These are phyloP conservation scores for Zygoascus flipseniorum DNA, from an alignment of 805 yeast genomes.

Conservation along the genomic window DNA sequence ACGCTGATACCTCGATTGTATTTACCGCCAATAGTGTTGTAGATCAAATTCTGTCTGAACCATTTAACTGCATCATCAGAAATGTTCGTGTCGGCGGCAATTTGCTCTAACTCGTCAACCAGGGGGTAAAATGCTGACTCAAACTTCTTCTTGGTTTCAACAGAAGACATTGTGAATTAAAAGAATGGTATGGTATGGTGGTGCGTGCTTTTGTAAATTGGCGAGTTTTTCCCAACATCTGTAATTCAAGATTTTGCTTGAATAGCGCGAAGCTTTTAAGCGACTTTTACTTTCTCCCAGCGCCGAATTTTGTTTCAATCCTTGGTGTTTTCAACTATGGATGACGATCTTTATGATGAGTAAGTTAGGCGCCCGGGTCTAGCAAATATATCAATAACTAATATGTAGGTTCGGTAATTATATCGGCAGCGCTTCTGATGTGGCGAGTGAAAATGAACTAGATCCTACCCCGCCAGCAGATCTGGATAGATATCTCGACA, in stretches of 20 bases:
- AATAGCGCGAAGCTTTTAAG: background rate
- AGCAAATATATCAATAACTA: background rate
- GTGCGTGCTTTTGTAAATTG: background rate
- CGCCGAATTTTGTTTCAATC: no score
- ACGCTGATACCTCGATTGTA: constrained; percentile 94
- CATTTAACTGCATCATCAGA: constrained; percentile 80
- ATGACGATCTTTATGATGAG: constrained; percentile 72
- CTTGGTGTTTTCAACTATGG: constrained; percentile 24
- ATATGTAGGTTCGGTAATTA: constrained; percentile 27
- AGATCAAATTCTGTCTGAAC: constrained; percentile 60
- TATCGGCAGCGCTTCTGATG: constrained; percentile 23
- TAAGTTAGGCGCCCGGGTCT: constrained; percentile 19
- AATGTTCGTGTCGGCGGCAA: constrained; percentile 63
- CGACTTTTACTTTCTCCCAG: background rate
- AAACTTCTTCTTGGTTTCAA: constrained; percentile 21
- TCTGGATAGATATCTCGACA: constrained; percentile 10
- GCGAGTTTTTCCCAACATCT: background rate
- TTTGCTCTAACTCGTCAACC: constrained; percentile 63
- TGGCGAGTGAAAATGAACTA: background rate
- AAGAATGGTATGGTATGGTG: background rate
- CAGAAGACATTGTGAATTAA: constrained; percentile 5
- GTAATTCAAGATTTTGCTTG: background rate
- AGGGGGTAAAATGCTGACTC: constrained; percentile 59
- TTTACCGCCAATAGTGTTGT: constrained; percentile 95
- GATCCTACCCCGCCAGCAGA: constrained; percentile 19